Percentiles rank a stretch among this genome's conserved stretches.
phyloP scores from a whole-genome alignment of 2,329 filamentous ascomycete species.

The Hirsutella rhossiliensis region DNA sequence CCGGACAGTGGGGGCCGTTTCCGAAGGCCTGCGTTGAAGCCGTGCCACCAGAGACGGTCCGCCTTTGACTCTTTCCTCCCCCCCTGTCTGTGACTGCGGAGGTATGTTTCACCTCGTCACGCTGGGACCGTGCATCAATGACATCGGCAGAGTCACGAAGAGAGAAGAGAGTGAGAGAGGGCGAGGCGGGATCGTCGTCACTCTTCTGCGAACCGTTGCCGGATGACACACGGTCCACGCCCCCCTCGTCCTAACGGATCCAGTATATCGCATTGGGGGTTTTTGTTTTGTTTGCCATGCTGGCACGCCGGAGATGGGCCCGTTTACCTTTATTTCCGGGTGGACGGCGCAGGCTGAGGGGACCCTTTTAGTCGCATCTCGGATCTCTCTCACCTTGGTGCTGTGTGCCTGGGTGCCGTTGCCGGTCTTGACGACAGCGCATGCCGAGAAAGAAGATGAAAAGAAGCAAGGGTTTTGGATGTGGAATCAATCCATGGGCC shows the following conservation, averaged over 20 bases:
- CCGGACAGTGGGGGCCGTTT: slow-evolving; percentile 2
- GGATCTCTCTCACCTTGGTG: neutral
- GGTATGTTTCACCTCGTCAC: neutral
- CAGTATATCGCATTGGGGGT: too few relatives aligned
- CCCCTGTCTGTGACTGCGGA: neutral
- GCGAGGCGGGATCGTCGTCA: neutral
- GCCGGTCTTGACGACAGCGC: neutral
- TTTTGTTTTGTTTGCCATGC: too few relatives aligned
- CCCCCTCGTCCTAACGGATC: too few relatives aligned
- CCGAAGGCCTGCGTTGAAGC: neutral
- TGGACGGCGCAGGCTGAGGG: neutral
- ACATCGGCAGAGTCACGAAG: neutral
- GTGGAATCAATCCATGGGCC: too few relatives aligned
- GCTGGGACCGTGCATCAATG: neutral
- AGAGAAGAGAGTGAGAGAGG: neutral
- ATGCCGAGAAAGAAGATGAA: neutral
- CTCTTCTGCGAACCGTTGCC: too few relatives aligned
- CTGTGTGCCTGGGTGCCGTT: neutral
- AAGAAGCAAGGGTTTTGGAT: neutral
- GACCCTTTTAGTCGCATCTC: neutral
- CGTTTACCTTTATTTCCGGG: too few relatives aligned
- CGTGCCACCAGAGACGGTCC: neutral
- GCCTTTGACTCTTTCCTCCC: neutral
- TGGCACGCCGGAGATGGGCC: too few relatives aligned
- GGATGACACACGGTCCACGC: too few relatives aligned